These are phyloP conservation scores for Neurospora terricola DNA, from an alignment of 495 filamentous ascomycete species.

Conservation along the genomic window DNA sequence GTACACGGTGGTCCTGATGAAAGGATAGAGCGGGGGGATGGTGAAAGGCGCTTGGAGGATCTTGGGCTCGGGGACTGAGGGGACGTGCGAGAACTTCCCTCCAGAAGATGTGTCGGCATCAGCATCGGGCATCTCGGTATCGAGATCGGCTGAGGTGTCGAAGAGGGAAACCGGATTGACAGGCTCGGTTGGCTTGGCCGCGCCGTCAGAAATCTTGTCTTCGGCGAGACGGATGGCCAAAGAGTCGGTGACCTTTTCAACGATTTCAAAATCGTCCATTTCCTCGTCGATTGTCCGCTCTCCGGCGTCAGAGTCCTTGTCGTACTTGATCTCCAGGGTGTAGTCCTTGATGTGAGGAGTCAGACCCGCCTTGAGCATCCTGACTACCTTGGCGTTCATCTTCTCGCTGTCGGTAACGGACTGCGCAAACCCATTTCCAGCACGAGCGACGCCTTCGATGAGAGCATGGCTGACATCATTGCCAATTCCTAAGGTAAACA, in stretches of 20 bases:
- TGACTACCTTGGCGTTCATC: conserved; percentile 52
- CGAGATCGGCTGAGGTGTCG: conserved; percentile 31
- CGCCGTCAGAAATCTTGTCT: background rate
- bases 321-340: conserved; percentile 49
- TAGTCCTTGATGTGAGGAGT: conserved; percentile 52
- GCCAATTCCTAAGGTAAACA: conserved; percentile 62
- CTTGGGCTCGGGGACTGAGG: conserved; percentile 39
- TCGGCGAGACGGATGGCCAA: conserved; percentile 20
- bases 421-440: conserved; percentile 60
- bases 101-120: conserved; percentile 11
- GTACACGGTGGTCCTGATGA: conserved; percentile 53
- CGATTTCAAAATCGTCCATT: conserved; percentile 42
- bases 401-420: conserved; percentile 46
- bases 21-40: conserved; percentile 55
- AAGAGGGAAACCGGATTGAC: conserved; percentile 49
- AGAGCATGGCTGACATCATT: conserved; percentile 49
- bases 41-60: conserved; percentile 51
- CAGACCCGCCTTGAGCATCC: conserved; percentile 62
- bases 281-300: background rate
- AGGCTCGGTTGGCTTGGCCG: background rate
- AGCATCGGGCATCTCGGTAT: conserved; percentile 25
- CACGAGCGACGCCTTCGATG: conserved; percentile 56
- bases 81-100: conserved; percentile 37
- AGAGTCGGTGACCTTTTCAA: conserved; percentile 43
- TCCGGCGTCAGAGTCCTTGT: conserved; percentile 13